phyloP scores from a whole-genome alignment of 1,284 basidiomycete species.

The Ustilago esculenta region DNA sequence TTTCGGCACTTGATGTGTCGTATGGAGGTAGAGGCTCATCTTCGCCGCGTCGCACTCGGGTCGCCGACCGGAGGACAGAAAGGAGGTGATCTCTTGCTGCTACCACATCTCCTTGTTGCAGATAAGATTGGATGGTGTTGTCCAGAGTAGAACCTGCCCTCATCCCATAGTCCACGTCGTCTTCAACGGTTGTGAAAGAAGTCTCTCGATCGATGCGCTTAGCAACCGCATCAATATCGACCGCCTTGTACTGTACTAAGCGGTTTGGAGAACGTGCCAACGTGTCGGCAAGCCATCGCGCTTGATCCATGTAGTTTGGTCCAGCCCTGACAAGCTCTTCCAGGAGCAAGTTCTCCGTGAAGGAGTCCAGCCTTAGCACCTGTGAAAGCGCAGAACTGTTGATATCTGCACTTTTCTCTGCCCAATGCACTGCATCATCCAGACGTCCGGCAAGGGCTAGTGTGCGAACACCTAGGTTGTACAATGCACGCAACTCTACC shows the following conservation, averaged over 20 bases:
- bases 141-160: slow-evolving; percentile 5
- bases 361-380: slow-evolving; percentile 15
- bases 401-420: slow-evolving; percentile 1
- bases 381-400: background rate
- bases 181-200: background rate
- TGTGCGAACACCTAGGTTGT: slow-evolving; percentile 43
- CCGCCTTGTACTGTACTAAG: background rate
- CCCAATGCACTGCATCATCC: slow-evolving; percentile 38
- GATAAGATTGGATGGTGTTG: slow-evolving; percentile 4
- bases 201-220: slow-evolving; percentile 11
- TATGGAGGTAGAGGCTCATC: background rate
- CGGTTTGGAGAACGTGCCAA: background rate
- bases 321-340: slow-evolving; percentile 41
- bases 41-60: background rate
- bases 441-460: slow-evolving; percentile 28
- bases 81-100: slow-evolving; percentile 32
- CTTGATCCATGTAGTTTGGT: background rate
- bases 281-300: slow-evolving; percentile 2
- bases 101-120: slow-evolving; percentile 23
- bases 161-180: background rate
- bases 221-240: slow-evolving; percentile 12
- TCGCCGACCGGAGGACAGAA: slow-evolving; percentile 8
- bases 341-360: slow-evolving; percentile 29
- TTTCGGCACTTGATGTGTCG: background rate
- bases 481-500: slow-evolving; percentile 14